Percentiles rank a stretch among this genome's conserved stretches.
phyloP scores from a whole-genome alignment of 768 basidiomycete genomes.

The Lyophyllum decastes region DNA sequence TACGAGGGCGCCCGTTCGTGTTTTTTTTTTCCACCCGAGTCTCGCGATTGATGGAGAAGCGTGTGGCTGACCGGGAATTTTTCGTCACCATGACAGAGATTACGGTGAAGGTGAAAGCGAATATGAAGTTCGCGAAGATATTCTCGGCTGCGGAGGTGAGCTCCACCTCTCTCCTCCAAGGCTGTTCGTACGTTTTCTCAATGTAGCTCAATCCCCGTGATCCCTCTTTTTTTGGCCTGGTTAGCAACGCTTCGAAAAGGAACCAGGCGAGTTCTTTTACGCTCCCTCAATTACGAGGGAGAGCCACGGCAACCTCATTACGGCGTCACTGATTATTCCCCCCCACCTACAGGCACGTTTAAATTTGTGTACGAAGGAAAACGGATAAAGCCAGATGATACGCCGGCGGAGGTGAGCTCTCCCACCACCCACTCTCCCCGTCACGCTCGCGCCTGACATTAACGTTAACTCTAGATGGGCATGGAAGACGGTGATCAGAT shows the following conservation, averaged over 20 bases:
- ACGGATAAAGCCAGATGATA: slow-evolving; percentile 47
- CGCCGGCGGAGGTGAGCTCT: slow-evolving; percentile 53
- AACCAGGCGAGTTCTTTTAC: slow-evolving; percentile 38
- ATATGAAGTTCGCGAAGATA: slow-evolving; percentile 65
- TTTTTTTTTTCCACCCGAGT: too few species aligned
- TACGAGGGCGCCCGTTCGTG: slow-evolving; percentile 56
- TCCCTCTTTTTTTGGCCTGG: not conserved
- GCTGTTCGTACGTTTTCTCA: not conserved
- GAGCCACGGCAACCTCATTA: not conserved
- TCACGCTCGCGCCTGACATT: not conserved
- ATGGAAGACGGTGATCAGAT: slow-evolving; percentile 25
- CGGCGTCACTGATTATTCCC: not conserved
- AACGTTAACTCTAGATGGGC: slow-evolving; percentile 10
- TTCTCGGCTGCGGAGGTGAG: slow-evolving; percentile 69
- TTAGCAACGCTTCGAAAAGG: slow-evolving; percentile 62
- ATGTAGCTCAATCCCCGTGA: not conserved
- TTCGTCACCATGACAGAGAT: slow-evolving; percentile 41
- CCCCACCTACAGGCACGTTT: slow-evolving; percentile 51
- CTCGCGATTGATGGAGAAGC: not conserved
- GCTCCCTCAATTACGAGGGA: not conserved
- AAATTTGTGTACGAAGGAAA: slow-evolving; percentile 60
- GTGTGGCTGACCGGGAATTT: not conserved
- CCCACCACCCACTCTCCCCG: slow-evolving; percentile 1
- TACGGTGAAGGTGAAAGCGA: slow-evolving; percentile 66
- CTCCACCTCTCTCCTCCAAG: too few species aligned